Base-by-base conservation (phyloP, 371 early-diverging fungal genomes). In the Rhizopus arrhizus region DNA sequence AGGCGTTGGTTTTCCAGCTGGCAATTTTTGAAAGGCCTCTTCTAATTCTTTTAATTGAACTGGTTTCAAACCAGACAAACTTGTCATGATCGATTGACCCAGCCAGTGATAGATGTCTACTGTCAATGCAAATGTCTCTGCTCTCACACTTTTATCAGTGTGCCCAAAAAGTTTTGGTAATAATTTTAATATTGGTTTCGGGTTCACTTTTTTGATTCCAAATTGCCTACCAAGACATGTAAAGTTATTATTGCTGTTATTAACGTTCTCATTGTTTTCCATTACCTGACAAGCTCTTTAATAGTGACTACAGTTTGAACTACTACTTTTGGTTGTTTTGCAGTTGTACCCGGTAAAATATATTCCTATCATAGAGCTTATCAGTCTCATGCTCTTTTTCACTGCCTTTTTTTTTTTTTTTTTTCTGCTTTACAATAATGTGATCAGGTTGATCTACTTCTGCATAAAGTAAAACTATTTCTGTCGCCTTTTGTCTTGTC, bases 271-370 rank as follows among this genome's bases (percentile, higher is more conserved):
- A 36, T 36, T 6, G 6, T 36, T 6, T 36, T 36, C 2, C 11
- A 36, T 36, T 43, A 43, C 43, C 43, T 6, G n/a, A 98, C 78
- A 12, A 92, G 80, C 51, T 93, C 95, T 43, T 78, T 84, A 6
- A 94, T 66, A 0, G 85, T 85, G 11, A 74, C 57, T 4, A 95
- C 89, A 3, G 85, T 79, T 11, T 91, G 91, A 0, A 90, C 85
- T 3, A 95, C 92, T 13, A 92, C 77, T 69, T 98, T 98, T 4
- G 98, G 98, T 54, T 89, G 90, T 68, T 97, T 98, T 61, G 91
- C 90, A 9, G 81, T 82, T 36, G 94, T 69, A 1, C 89, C 93
- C 36, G 86, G 84, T 15, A 96, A 48, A 28, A 96, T 77, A 16
- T 87, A 78, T 77, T 90, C 91, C 91, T 93, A 66, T 36, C 62